Conservation (phyloP, 169 alveolate species). For the Eimeria brunetti region DNA sequence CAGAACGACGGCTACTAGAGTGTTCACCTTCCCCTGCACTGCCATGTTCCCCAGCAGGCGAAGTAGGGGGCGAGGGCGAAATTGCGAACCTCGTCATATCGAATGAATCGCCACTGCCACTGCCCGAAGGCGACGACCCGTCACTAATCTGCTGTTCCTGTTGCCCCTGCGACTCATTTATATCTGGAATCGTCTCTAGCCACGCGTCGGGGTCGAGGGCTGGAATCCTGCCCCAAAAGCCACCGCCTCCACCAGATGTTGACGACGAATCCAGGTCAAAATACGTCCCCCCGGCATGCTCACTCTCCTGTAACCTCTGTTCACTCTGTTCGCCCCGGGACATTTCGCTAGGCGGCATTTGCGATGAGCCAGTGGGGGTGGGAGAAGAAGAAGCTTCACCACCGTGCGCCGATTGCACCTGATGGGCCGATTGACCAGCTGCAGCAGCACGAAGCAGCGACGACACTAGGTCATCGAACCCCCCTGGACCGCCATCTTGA, state of each 20-base stretch:
- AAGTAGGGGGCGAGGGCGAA: no score
- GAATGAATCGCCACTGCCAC: neutral
- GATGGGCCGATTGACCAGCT: neutral
- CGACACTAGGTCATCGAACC: neutral
- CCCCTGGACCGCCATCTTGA: no score
- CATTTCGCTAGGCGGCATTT: neutral
- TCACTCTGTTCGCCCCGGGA: neutral
- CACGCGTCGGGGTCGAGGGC: neutral
- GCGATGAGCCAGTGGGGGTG: neutral
- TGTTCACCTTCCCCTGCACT: no score
- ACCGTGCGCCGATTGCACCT: neutral
- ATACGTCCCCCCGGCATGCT: neutral
- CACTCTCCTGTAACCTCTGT: neutral
- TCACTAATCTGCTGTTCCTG: no score
- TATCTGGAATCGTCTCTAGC: neutral
- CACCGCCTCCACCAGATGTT: neutral
- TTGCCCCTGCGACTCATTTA: neutral
- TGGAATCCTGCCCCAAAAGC: neutral
- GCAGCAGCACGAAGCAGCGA: neutral
- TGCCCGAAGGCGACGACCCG: neutral
- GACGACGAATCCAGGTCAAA: neutral
- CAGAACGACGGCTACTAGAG: no score
- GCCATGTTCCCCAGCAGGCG: no score
- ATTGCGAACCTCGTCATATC: no score
- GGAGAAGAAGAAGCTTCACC: neutral